These are phyloP conservation scores for Adansonia gregorii DNA, from an alignment of 441 rosid genomes.

Conservation along the genomic window DNA sequence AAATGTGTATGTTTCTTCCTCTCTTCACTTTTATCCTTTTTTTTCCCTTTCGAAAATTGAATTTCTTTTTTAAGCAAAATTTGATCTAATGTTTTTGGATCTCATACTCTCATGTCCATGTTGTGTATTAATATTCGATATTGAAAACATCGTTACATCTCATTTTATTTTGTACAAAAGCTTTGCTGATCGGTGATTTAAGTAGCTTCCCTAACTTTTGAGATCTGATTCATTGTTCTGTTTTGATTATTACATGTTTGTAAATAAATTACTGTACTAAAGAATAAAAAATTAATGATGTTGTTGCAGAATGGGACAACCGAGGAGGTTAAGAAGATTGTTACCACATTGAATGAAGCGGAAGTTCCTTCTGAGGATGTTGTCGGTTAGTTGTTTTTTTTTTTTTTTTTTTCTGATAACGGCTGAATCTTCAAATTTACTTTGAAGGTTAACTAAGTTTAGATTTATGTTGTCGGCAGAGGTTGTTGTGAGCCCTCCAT, in stretches of 20 bases:
- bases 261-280: background rate
- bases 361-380: conserved; percentile 68
- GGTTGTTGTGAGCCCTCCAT: conserved; percentile 82
- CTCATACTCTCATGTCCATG: background rate
- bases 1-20: conserved; percentile 57
- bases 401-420: background rate
- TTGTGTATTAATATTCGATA: conserved; percentile 14
- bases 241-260: background rate
- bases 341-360: conserved; percentile 57
- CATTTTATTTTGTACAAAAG: background rate
- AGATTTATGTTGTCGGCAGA: conserved; percentile 41
- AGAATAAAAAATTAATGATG: background rate
- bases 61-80: background rate
- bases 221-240: background rate
- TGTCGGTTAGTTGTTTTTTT: conserved; percentile 49
- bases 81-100: background rate
- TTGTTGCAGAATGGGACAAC: conserved; percentile 62
- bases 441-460: background rate
- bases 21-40: background rate
- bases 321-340: conserved; percentile 76
- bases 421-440: background rate
- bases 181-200: background rate
- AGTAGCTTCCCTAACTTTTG: background rate
- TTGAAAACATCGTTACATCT: background rate
- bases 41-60: background rate